Evolutionary conservation across 306 rosid species (phyloP), one percentile per base, ranked within the genome.

Genomic region (Erythrophleum fordii): DNA sequence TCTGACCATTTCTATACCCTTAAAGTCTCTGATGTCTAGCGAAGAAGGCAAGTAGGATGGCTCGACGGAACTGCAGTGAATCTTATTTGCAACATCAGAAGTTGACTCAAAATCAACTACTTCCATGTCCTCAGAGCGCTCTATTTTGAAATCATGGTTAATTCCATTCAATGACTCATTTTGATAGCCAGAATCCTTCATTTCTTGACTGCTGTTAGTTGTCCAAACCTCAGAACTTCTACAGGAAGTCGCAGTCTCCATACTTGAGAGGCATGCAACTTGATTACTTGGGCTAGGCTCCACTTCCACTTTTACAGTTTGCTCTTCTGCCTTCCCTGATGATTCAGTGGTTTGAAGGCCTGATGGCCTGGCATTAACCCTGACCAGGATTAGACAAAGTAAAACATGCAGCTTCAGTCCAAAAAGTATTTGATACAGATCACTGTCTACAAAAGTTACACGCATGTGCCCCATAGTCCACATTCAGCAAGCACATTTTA

Each of bases 321-420:
- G 83, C n/a, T 35, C 60, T 67, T 87, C 81, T 29, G 69, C 83
- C 60, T 71, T 78, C 86, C 64, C 87, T 44, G 78, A 75, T 52
- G 83, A 70, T 80, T 87, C 91, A 5, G 31, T 53, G 70, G 85
- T 83, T 77, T 77, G 90, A 78, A 90, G 91, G 64, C 87, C 86
- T 34, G 92, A 83, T 58, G 90, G 81, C 69, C 93, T 92, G 2
- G 97, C 87, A 55, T 28, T 74, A 45, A 80, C 88, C 92, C 98
- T 93, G 88, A n/a, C 35, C 80, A 80, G 11, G 4, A 58, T 78
- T 26, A 86, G 42, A 61, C 42, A 72, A 70, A 25, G 20, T 18
- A 81, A 34, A 23, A 56, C 12, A 62, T 17, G 13, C 6, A 46
- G 49, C 48, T 35, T 79, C 69, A 45, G 60, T 75, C 23, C 72